Conservation (phyloP, 441 rosid genomes). For the Croton laevigatus region DNA sequence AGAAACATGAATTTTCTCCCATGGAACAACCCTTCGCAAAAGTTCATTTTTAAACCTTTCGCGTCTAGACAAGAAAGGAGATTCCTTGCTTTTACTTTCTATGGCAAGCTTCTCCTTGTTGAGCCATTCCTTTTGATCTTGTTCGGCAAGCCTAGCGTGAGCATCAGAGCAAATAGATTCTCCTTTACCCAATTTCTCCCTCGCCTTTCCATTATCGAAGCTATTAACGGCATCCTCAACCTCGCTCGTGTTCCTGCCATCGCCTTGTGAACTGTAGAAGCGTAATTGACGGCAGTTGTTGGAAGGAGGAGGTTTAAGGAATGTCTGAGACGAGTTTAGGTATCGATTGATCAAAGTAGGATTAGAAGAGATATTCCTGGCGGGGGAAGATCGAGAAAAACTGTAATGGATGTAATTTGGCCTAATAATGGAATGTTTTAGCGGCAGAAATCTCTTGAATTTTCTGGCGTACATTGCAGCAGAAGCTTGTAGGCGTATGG, state of each 20-base stretch:
- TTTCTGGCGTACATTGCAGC: conserved; percentile 64
- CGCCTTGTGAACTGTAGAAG: conserved; percentile 69
- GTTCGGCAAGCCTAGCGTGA: conserved; percentile 73
- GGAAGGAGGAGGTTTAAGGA: conserved; percentile 21
- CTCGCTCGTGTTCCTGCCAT: conserved; percentile 78
- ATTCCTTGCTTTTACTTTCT: conserved; percentile 70
- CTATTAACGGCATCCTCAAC: conserved; percentile 41
- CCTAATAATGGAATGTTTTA: conserved; percentile 37
- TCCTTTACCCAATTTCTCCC: conserved; percentile 26
- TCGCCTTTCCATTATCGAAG: conserved; percentile 47
- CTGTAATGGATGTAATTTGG: conserved; percentile 33
- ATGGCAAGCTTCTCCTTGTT: conserved; percentile 65
- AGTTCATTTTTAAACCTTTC: conserved; percentile 77
- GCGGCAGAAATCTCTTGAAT: conserved; percentile 44
- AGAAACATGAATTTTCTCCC: conserved; percentile 84
- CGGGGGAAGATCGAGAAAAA: conserved; percentile 31
- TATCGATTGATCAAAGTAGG: conserved; percentile 37
- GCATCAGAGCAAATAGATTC: conserved; percentile 43
- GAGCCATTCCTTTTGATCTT: conserved; percentile 94
- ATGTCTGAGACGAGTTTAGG: conserved; percentile 26
- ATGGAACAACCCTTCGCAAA: conserved; percentile 73
- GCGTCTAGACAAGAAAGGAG: conserved; percentile 69
- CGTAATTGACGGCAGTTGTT: conserved; percentile 43
- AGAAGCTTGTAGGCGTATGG: too few species aligned
- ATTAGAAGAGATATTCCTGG: conserved; percentile 24